Evolutionary conservation across 441 rosid genomes (phyloP).

Genomic region (Jatropha multifida): DNA sequence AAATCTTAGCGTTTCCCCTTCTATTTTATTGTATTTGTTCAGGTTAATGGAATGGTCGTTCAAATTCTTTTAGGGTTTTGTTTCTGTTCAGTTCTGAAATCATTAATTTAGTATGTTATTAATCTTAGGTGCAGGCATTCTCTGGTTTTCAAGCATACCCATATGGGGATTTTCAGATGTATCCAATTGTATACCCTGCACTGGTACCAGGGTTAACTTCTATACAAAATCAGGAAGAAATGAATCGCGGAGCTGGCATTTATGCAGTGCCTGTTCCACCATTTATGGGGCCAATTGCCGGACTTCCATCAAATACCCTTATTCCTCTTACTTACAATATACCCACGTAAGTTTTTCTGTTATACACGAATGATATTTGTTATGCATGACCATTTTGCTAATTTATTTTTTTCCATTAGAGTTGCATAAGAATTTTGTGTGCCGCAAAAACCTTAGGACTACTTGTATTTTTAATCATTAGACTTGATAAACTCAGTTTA

Average conservation of each 20-base stretch:
- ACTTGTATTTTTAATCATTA: neutral
- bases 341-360: conserved; percentile 69
- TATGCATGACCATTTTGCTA: neutral
- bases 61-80: neutral
- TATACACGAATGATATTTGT: neutral
- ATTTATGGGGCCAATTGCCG: conserved; percentile 51
- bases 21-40: neutral
- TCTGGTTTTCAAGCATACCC: conserved; percentile 41
- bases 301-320: conserved; percentile 69
- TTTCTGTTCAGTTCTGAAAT: neutral
- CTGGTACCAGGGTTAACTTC: conserved; percentile 42
- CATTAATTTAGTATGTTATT: conserved; percentile 1
- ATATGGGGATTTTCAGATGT: conserved; percentile 53
- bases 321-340: conserved; percentile 83
- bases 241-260: conserved; percentile 70
- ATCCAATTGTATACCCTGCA: conserved; percentile 64
- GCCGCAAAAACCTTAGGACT: neutral
- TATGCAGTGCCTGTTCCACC: conserved; percentile 84
- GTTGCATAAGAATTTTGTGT: neutral
- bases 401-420: neutral
- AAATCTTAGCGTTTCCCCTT: neutral
- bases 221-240: conserved; percentile 54
- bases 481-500: neutral
- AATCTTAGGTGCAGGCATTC: conserved; percentile 46
- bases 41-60: neutral